Evolutionary conservation across 108 stramenopile species (phyloP).

Genomic region (Cyclotella choctawhatcheeana): DNA sequence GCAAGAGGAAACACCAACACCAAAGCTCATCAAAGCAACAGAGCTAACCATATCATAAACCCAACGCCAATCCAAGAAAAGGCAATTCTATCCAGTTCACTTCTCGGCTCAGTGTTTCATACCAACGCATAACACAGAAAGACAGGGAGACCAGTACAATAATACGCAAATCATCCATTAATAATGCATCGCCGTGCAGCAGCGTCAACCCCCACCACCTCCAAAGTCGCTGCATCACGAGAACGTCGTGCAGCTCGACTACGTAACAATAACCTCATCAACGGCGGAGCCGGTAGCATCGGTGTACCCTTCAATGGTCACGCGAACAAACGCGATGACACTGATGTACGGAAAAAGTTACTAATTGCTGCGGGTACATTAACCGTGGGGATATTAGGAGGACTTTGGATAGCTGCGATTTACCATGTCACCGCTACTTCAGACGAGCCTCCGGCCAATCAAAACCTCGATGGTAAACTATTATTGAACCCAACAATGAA

Average conservation of each 20-base stretch:
- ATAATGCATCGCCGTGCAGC: constrained; percentile 48
- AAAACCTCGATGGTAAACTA: constrained; percentile 2
- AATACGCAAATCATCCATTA: not conserved
- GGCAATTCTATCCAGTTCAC: too few species aligned
- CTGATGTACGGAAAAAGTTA: constrained; percentile 9
- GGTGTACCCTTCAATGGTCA: constrained; percentile 15
- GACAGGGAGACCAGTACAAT: too few species aligned
- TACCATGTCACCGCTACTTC: constrained; percentile 28
- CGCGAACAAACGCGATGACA: not conserved
- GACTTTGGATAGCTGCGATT: constrained; percentile 34
- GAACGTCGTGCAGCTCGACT: constrained; percentile 43
- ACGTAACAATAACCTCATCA: constrained; percentile 18
- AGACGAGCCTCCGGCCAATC: not conserved
- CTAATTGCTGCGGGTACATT: constrained; percentile 19
- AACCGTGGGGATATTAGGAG: constrained; percentile 12
- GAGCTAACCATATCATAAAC: too few species aligned
- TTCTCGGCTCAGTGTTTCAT: too few species aligned
- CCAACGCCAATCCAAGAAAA: too few species aligned
- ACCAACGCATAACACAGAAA: too few species aligned
- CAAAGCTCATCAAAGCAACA: too few species aligned
- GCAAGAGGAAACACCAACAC: too few species aligned
- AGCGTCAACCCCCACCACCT: constrained; percentile 26
- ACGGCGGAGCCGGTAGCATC: constrained; percentile 19
- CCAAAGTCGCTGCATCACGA: constrained; percentile 47
- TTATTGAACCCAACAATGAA: constrained; percentile 18